phyloP scores from a whole-genome alignment of 345 rosid species.

The Moringa oleifera region DNA sequence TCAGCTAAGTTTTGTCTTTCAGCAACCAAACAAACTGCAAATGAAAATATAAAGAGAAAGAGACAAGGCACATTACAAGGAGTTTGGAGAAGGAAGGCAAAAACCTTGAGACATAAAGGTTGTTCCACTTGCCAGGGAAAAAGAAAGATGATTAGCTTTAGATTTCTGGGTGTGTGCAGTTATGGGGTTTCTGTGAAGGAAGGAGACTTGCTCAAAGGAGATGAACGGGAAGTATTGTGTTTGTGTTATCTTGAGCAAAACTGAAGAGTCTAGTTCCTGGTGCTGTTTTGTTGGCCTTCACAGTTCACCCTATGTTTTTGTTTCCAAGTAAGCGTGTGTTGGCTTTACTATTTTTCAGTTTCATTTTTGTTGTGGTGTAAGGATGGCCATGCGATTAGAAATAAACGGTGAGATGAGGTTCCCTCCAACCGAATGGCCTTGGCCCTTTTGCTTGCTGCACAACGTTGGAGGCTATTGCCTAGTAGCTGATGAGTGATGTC shows the following conservation, averaged over 20 bases:
- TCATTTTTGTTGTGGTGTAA: conserved; percentile 1
- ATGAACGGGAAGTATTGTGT: conserved; percentile 17
- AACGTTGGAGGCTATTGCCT: too few relatives aligned
- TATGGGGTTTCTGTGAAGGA: too few relatives aligned
- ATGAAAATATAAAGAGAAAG: conserved; percentile 3
- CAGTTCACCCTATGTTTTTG: background rate
- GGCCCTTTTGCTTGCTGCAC: background rate
- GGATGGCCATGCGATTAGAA: conserved; percentile 16
- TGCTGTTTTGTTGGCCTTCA: background rate
- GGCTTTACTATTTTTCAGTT: background rate
- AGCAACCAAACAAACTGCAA: conserved; percentile 9
- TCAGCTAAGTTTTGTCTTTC: conserved; percentile 9
- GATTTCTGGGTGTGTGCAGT: background rate
- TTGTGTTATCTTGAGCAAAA: conserved; percentile 22
- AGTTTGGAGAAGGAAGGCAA: conserved; percentile 1
- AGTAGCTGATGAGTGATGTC: too few relatives aligned
- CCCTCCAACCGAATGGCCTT: conserved; percentile 30
- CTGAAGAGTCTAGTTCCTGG: too few relatives aligned
- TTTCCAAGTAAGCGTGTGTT: background rate
- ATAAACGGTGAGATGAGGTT: conserved; percentile 32
- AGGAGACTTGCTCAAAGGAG: background rate
- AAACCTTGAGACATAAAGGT: background rate
- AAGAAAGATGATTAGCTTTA: background rate
- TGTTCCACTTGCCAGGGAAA: background rate
- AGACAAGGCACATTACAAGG: conserved; percentile 24